A percentile compares a stretch with the other conserved stretches of the same genome.
Conservation (phyloP, 2,329 filamentous ascomycete species). For the Macrophomina pseudophaseolina region DNA sequence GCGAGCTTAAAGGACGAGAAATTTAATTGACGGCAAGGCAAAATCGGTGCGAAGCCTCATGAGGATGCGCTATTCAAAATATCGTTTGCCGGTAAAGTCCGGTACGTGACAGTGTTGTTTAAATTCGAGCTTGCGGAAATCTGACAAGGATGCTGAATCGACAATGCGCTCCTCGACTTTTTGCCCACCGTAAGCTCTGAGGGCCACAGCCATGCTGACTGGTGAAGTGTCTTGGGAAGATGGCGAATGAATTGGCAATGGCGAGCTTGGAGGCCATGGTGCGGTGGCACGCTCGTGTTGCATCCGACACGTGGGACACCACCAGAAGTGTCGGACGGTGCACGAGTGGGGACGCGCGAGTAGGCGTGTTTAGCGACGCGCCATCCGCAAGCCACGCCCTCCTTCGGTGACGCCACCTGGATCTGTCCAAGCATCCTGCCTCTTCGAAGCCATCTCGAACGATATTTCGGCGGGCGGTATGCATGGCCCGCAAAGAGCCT, state of each 20-base stretch:
- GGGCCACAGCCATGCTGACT: too few species aligned
- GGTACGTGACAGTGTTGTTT: too few species aligned
- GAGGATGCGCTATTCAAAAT: too few species aligned
- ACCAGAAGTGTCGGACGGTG: background rate
- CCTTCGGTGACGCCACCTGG: background rate
- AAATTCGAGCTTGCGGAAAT: too few species aligned
- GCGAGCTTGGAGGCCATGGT: background rate
- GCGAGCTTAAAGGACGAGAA: too few species aligned
- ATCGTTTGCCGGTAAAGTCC: too few species aligned
- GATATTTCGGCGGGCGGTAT: background rate
- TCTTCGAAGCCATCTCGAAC: background rate
- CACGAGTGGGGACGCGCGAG: background rate
- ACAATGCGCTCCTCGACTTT: too few species aligned
- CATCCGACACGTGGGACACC: background rate
- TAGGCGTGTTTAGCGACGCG: background rate
- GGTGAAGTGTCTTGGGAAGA: too few species aligned
- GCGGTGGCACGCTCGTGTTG: background rate
- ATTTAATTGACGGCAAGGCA: too few species aligned
- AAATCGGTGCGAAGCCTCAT: too few species aligned
- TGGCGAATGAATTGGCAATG: background rate
- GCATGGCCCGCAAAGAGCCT: background rate
- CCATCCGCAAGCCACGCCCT: background rate
- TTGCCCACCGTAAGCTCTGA: too few species aligned
- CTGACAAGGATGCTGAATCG: too few species aligned
- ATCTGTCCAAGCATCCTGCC: background rate